Evolutionary conservation across 1,284 basidiomycete genomes (phyloP).

Genomic region (Limonomyces culmigenus): DNA sequence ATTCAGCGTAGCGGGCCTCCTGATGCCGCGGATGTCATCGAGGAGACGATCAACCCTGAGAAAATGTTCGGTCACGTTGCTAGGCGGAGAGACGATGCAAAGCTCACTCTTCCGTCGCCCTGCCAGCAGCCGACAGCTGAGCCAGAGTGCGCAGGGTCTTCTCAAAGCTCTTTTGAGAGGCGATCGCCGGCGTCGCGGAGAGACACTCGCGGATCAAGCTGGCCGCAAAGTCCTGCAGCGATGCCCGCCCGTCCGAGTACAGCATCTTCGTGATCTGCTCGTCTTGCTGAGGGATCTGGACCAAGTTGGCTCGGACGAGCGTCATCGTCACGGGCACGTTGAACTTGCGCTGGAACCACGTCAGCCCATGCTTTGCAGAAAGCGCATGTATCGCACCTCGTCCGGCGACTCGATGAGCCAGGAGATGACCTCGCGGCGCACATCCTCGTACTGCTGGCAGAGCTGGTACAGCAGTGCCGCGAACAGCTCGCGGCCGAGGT

Average conservation of each 20-base stretch:
- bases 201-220: slow-evolving; percentile 80
- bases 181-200: slow-evolving; percentile 60
- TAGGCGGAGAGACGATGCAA: background rate
- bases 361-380: slow-evolving; percentile 2
- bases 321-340: slow-evolving; percentile 90
- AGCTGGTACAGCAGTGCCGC: slow-evolving; percentile 79
- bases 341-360: slow-evolving; percentile 64
- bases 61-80: slow-evolving; percentile 5
- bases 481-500: slow-evolving; percentile 82
- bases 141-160: slow-evolving; percentile 73
- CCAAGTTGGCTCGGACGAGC: slow-evolving; percentile 70
- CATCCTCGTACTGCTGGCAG: slow-evolving; percentile 81
- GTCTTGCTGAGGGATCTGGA: slow-evolving; percentile 73
- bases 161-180: slow-evolving; percentile 66
- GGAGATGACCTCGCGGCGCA: slow-evolving; percentile 90
- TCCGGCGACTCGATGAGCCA: slow-evolving; percentile 98
- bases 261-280: slow-evolving; percentile 84
- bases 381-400: slow-evolving; percentile 36
- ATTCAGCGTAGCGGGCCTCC: slow-evolving; percentile 23
- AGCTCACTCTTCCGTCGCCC: slow-evolving; percentile 71
- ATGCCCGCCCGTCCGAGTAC: slow-evolving; percentile 64
- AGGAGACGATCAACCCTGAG: slow-evolving; percentile 37
- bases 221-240: slow-evolving; percentile 70
- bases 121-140: slow-evolving; percentile 55
- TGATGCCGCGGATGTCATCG: slow-evolving; percentile 56